Conservation (phyloP, 2,329 filamentous ascomycete species). For the Curvularia lunata region DNA sequence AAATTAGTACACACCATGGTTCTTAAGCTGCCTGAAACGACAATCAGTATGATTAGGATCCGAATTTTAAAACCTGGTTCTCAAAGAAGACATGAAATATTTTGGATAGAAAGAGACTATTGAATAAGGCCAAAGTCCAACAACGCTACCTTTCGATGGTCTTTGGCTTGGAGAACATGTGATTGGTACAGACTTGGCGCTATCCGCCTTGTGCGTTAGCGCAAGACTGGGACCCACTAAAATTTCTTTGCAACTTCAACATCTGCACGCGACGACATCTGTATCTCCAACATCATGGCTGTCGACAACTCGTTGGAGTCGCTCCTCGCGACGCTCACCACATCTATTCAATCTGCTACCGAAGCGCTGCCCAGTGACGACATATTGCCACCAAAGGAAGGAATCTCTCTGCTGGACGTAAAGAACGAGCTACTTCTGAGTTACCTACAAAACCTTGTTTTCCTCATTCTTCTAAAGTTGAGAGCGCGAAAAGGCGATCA, state of each 20-base stretch:
- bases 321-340: slow-evolving; percentile 55
- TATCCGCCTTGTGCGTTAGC: slow-evolving; percentile 7
- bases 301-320: slow-evolving; percentile 49
- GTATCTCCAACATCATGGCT: slow-evolving; percentile 37
- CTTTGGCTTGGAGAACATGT: neutral
- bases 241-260: slow-evolving; percentile 23
- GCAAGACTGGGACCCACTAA: slow-evolving; percentile 13
- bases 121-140: neutral
- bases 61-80: neutral
- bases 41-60: neutral
- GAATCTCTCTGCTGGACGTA: slow-evolving; percentile 91
- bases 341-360: slow-evolving; percentile 68
- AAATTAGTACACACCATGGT: neutral
- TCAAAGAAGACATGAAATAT: too few relatives aligned
- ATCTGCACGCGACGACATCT: slow-evolving; percentile 6
- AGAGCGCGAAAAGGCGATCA: slow-evolving; percentile 48
- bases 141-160: neutral
- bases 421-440: slow-evolving; percentile 98
- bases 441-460: slow-evolving; percentile 93
- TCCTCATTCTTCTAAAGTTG: slow-evolving; percentile 81
- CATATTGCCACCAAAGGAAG: slow-evolving; percentile 77
- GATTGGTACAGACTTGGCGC: slow-evolving; percentile 1
- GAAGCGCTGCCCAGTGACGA: slow-evolving; percentile 60
- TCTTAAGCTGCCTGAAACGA: neutral
- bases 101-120: neutral